Evolutionary conservation across 2,329 filamentous ascomycete genomes (phyloP).

Genomic region (Calonectria crousiana): DNA sequence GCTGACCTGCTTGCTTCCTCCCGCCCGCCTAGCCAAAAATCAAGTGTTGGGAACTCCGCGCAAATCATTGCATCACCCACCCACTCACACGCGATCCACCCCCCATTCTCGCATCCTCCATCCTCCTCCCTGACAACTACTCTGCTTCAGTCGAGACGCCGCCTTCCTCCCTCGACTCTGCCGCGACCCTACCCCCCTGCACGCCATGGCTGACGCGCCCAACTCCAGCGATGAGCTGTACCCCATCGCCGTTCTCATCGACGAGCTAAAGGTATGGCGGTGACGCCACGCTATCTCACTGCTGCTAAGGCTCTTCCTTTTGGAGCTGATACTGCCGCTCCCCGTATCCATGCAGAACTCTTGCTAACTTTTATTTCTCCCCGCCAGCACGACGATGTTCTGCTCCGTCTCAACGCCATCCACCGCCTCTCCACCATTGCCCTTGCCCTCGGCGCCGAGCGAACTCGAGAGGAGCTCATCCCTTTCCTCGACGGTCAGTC

Average conservation of each 20-base stretch:
- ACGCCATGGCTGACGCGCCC: slow-evolving; percentile 88
- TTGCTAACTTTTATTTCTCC: slow-evolving; percentile 36
- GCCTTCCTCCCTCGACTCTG: slow-evolving; percentile 40
- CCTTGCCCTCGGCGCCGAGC: slow-evolving; percentile 92
- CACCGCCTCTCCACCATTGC: slow-evolving; percentile 98
- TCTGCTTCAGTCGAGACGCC: slow-evolving; percentile 36
- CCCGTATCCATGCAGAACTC: slow-evolving; percentile 12
- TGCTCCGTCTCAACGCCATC: slow-evolving; percentile 97
- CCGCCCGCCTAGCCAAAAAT: slow-evolving; percentile 41
- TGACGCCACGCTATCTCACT: slow-evolving; percentile 38
- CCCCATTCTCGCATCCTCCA: slow-evolving; percentile 38
- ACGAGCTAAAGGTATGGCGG: slow-evolving; percentile 91
- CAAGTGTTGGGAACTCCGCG: slow-evolving; percentile 46
- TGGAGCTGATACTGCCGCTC: slow-evolving; percentile 46
- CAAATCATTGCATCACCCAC: slow-evolving; percentile 50
- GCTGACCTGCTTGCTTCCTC: slow-evolving; percentile 31
- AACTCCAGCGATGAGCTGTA: slow-evolving; percentile 98
- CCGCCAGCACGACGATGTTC: slow-evolving; percentile 93
- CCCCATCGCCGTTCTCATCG: slow-evolving; percentile 99
- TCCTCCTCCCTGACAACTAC: slow-evolving; percentile 38
- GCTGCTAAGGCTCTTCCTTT: slow-evolving; percentile 23
- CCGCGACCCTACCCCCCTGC: slow-evolving; percentile 49
- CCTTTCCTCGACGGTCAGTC: slow-evolving; percentile 96
- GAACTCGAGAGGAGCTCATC: slow-evolving; percentile 98
- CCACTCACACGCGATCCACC: slow-evolving; percentile 46